These are phyloP conservation scores for Fusarium stilboides DNA, from an alignment of 2,329 filamentous ascomycete species.

Conservation along the genomic window DNA sequence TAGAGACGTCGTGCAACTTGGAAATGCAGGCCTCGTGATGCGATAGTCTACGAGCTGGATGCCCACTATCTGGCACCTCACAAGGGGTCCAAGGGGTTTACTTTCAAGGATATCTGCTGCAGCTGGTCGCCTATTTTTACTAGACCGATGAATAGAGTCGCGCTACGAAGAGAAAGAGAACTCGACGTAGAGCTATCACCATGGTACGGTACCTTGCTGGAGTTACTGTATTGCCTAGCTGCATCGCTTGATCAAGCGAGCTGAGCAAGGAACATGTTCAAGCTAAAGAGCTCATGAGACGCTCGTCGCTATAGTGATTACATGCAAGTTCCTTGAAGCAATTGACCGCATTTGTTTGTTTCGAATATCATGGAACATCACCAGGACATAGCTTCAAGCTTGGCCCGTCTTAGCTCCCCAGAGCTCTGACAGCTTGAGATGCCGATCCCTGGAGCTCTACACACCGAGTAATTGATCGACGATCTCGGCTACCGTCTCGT, in stretches of 20 bases:
- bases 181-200: slow-evolving; percentile 31
- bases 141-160: slow-evolving; percentile 31
- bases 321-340: slow-evolving; percentile 34
- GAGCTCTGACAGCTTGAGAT: slow-evolving; percentile 32
- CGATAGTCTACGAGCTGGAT: slow-evolving; percentile 28
- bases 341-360: slow-evolving; percentile 33
- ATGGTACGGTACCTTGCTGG: slow-evolving; percentile 31
- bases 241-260: slow-evolving; percentile 40
- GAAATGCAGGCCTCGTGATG: slow-evolving; percentile 46
- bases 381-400: slow-evolving; percentile 36
- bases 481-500: slow-evolving; percentile 29
- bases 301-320: slow-evolving; percentile 39
- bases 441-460: slow-evolving; percentile 35
- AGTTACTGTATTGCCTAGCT: slow-evolving; percentile 19
- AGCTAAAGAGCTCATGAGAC: slow-evolving; percentile 38
- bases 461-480: slow-evolving; percentile 41
- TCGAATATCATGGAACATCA: slow-evolving; percentile 26
- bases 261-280: slow-evolving; percentile 32
- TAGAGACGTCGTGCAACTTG: slow-evolving; percentile 39
- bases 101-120: slow-evolving; percentile 36
- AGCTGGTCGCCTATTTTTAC: slow-evolving; percentile 30
- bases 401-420: slow-evolving; percentile 31
- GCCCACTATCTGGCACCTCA: slow-evolving; percentile 33
- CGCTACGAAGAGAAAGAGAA: slow-evolving; percentile 16
- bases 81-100: slow-evolving; percentile 25